phyloP scores from a whole-genome alignment of 768 basidiomycete species.

The Termitomyces sp. region DNA sequence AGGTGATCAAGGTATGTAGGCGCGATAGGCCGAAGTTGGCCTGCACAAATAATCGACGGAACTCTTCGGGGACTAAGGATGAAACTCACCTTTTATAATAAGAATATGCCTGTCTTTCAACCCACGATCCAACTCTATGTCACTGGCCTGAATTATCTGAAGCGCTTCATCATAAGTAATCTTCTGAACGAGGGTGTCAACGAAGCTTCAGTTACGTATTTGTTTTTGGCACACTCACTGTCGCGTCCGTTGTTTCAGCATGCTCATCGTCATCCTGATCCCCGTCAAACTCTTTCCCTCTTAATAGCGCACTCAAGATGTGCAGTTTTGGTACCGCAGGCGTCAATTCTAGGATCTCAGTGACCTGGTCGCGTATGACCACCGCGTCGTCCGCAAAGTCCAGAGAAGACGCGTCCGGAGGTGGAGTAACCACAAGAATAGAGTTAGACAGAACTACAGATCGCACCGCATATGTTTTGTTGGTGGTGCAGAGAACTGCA shows the following conservation, averaged over 20 bases:
- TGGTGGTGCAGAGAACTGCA: slow-evolving; percentile 81
- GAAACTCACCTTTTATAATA: slow-evolving; percentile 54
- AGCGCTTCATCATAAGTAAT: slow-evolving; percentile 60
- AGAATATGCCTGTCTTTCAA: slow-evolving; percentile 69
- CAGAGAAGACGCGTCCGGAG: slow-evolving; percentile 24
- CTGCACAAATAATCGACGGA: slow-evolving; percentile 28
- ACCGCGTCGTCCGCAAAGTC: slow-evolving; percentile 36
- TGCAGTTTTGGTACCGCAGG: slow-evolving; percentile 76
- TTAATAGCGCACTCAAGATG: slow-evolving; percentile 53
- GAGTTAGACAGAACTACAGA: slow-evolving; percentile 90
- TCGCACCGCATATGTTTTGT: slow-evolving; percentile 77
- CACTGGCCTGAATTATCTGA: slow-evolving; percentile 74
- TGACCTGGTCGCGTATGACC: slow-evolving; percentile 74
- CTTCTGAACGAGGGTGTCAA: slow-evolving; percentile 1
- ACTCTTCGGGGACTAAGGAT: background rate
- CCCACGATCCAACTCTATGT: slow-evolving; percentile 61
- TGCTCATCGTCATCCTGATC: slow-evolving; percentile 38
- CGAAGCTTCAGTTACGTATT: background rate
- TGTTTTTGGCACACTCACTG: slow-evolving; percentile 4
- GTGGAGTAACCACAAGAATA: slow-evolving; percentile 63
- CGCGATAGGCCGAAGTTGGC: slow-evolving; percentile 68
- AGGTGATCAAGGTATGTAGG: slow-evolving; percentile 60
- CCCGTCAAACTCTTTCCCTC: slow-evolving; percentile 68
- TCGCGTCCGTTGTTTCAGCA: slow-evolving; percentile 12
- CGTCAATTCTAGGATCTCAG: slow-evolving; percentile 78